Percentiles rank a stretch among this genome's conserved stretches.
These are phyloP conservation scores for Kwoniella newhampshirensis DNA, from an alignment of 768 basidiomycete species.

Conservation along the genomic window DNA sequence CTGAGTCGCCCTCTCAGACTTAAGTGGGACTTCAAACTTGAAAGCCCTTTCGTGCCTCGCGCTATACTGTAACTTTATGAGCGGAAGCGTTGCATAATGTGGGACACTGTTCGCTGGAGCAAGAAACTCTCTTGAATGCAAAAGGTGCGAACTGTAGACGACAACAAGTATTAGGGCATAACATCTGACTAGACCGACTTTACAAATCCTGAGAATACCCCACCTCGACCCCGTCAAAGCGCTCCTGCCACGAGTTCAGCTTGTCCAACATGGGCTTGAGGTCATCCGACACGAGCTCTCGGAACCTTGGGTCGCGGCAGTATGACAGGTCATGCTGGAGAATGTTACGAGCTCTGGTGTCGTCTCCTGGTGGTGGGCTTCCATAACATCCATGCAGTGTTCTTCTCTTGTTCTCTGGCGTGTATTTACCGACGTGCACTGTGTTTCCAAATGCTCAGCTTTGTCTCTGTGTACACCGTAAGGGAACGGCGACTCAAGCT, in stretches of 20 bases:
- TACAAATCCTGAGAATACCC: constrained; percentile 59
- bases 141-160: background rate
- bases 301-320: constrained; percentile 2
- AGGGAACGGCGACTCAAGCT: background rate
- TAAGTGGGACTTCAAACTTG: too few species aligned
- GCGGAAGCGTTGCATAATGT: too few species aligned
- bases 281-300: constrained; percentile 25
- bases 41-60: too few species aligned
- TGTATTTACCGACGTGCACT: constrained; percentile 70
- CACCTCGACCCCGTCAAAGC: constrained; percentile 54
- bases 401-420: constrained; percentile 58
- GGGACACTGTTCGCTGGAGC: too few species aligned
- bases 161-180: background rate
- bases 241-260: constrained; percentile 60
- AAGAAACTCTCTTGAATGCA: too few species aligned
- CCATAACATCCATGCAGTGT: constrained; percentile 68
- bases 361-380: constrained; percentile 65
- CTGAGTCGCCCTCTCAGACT: too few species aligned
- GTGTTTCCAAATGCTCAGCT: background rate
- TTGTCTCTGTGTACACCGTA: background rate
- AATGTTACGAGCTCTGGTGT: constrained; percentile 66
- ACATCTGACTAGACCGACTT: background rate
- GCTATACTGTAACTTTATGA: too few species aligned
- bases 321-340: constrained; percentile 66
- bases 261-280: constrained; percentile 64